These are phyloP conservation scores for Pseudonitzschia delicatissima DNA, from an alignment of 108 stramenopile genomes.

Conservation along the genomic window DNA sequence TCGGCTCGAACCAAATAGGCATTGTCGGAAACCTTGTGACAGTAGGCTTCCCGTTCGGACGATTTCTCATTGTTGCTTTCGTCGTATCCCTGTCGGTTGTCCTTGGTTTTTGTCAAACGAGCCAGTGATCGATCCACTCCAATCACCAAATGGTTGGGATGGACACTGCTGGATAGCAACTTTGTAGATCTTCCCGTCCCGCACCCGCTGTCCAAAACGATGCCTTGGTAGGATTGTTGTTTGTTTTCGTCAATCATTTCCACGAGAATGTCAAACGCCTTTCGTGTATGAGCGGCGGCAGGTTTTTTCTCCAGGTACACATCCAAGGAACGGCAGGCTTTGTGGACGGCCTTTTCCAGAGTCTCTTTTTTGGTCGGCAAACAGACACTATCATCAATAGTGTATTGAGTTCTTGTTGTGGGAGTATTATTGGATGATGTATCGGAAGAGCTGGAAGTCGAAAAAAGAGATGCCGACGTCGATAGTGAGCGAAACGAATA, in stretches of 20 bases:
- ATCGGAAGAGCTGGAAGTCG: too few species aligned
- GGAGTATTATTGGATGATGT: too few species aligned
- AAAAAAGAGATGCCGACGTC: too few species aligned
- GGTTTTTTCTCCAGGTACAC: conserved; percentile 42
- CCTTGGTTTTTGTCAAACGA: conserved; percentile 48
- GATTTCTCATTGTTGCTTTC: background rate
- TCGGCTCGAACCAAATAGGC: conserved; percentile 83
- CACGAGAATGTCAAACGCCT: conserved; percentile 48
- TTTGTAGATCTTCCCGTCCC: conserved; percentile 77
- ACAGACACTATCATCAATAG: conserved; percentile 53
- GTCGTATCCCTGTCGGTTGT: background rate
- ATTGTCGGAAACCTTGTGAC: conserved; percentile 11
- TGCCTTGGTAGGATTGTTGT: background rate
- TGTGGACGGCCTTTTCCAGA: conserved; percentile 34
- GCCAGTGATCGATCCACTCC: conserved; percentile 86
- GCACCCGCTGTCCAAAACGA: conserved; percentile 87
- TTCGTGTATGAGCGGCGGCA: conserved; percentile 50
- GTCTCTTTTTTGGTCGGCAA: conserved; percentile 35
- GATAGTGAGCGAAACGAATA: too few species aligned
- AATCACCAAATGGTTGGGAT: conserved; percentile 69
- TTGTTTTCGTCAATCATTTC: background rate
- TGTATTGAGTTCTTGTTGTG: conserved; percentile 39
- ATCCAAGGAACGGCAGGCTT: conserved; percentile 35
- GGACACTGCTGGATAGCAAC: conserved; percentile 41
- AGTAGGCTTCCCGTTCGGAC: background rate